Evolutionary conservation across 441 rosid genomes (phyloP), one percentile per base, ranked within the genome.

Genomic region (Macaranga tanarius): DNA sequence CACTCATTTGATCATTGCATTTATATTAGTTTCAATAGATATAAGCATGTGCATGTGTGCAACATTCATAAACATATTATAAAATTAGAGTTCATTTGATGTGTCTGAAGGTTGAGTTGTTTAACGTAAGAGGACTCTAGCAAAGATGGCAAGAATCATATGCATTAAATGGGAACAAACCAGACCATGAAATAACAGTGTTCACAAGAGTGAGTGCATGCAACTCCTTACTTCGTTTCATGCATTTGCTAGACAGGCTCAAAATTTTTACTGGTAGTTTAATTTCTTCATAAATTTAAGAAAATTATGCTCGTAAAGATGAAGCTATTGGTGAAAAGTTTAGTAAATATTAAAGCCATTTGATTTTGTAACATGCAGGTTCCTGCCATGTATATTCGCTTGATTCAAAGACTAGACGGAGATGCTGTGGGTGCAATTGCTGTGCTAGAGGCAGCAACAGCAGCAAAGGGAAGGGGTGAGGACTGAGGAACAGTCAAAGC

Each of bases 101-200:
- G n/a, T n/a, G n/a, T n/a, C n/a, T 89, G 82, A 81, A 95, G 99
- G 96, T 95, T 76, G 99, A 95, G 79, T 93, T 95, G 77, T 93
- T 95, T 77, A 95, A 98, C 67, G 99, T 93, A 77, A 84, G 96
- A 48, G 93, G 94, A 78, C 80, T 91, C 80, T 95, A 98, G 99
- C 86, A 89, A 77, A 92, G 97, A 84, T 95, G 91, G 95, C 87
- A 86, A 47, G 97, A 95, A 75, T 92, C 97, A 65, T 93, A 86
- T 88, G 88, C 88, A 1, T 16, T 70, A 66, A 82, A 84, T 78
- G 92, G 89, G 68, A 82, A 31, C 34, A 90, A 76, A 76, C 73
- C 86, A 62, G 80, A 80, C 17, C 84, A 87, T 75, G 88, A 92
- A 55, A 83, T 90, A 71, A 93, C 97, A 58, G 97, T 86, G 57